Evolutionary conservation across 495 filamentous ascomycete genomes (phyloP), one percentile per base, ranked within the genome.

Genomic region (Penicillium bialowiezense): DNA sequence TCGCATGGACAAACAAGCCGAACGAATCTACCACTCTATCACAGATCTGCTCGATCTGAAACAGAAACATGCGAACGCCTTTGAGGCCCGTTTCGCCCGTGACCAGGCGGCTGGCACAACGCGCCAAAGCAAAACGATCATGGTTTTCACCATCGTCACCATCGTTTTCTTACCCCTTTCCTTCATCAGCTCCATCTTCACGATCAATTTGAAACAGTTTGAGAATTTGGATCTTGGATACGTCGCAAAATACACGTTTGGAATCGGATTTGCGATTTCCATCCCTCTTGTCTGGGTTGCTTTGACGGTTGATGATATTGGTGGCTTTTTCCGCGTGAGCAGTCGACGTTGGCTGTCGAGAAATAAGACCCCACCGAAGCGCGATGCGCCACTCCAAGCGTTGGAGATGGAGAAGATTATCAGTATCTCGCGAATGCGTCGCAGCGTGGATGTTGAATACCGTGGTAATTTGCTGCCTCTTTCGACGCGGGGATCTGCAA

Each of bases 71-170:
- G 83, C 84, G 42, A 88, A 87, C 64, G 82, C 81, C 4, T 80
- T 85, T 31, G 85, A 89, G 52, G 85, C 85, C 2, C 73, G 84
- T 8, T 86, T 85, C 53, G 81, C 85, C 0, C 74, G 85, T 20
- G 81, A 87, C 39, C 83, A 87, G 53, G 83, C 84, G 1, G 74
- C 79, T 1, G 80, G 78, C 2, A 86, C 84, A 0, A 79, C 79
- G 1, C 67, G 76, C n/a, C 86, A 89, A 56, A 76, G 78, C n/a
- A 82, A 86, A 53, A 87, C 83, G 4, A 82, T 88, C 49, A 83
- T 90, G 76, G 78, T 89, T 7, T 89, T 89, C 52, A 90, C 86
- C 5, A 81, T 87, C 50, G 84, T 87, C 6, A 86, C 83, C 0
- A 85, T 86, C 38, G 61, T 87, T 24, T 87, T 87, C 69, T 65